Evolutionary conservation across 208 protist genomes (phyloP).

Genomic region (Crithidia thermophila): DNA sequence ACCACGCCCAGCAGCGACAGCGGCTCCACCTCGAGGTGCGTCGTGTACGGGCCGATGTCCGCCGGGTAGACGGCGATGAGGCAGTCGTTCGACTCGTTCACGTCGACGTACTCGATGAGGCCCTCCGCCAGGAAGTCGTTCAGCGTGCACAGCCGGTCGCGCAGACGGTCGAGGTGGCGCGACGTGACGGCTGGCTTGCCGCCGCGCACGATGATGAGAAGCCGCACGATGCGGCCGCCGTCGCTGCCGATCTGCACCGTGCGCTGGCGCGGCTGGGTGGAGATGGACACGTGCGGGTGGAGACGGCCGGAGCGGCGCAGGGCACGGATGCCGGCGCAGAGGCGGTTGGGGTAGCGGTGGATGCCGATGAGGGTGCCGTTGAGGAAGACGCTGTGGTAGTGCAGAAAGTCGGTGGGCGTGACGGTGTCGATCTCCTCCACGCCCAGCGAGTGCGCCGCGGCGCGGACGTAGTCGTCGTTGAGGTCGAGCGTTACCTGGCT

Average conservation of each 20-base stretch:
- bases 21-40: slow-evolving; percentile 94
- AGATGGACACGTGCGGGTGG: slow-evolving; percentile 89
- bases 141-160: slow-evolving; percentile 67
- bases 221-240: slow-evolving; percentile 83
- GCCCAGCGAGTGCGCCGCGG: slow-evolving; percentile 74
- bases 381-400: slow-evolving; percentile 84
- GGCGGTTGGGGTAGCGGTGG: slow-evolving; percentile 80
- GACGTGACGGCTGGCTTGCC: slow-evolving; percentile 64
- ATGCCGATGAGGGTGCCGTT: slow-evolving; percentile 88
- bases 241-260: slow-evolving; percentile 88
- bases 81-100: slow-evolving; percentile 99
- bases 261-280: slow-evolving; percentile 69
- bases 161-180: slow-evolving; percentile 61
- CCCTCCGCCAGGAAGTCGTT: slow-evolving; percentile 92
- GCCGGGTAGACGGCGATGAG: slow-evolving; percentile 95
- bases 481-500: slow-evolving; percentile 98
- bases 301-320: slow-evolving; percentile 76
- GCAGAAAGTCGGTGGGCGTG: slow-evolving; percentile 64
- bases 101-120: slow-evolving; percentile 99
- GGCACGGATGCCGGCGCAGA: slow-evolving; percentile 75
- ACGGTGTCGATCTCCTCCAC: slow-evolving; percentile 86
- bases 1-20: slow-evolving; percentile 91
- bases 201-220: slow-evolving; percentile 76
- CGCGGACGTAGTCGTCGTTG: slow-evolving; percentile 85
- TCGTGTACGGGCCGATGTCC: slow-evolving; percentile 89